A percentile compares a stretch with the other conserved stretches of the same genome.
Conservation (phyloP, 108 stramenopile genomes). For the Cyclotella sp. region DNA sequence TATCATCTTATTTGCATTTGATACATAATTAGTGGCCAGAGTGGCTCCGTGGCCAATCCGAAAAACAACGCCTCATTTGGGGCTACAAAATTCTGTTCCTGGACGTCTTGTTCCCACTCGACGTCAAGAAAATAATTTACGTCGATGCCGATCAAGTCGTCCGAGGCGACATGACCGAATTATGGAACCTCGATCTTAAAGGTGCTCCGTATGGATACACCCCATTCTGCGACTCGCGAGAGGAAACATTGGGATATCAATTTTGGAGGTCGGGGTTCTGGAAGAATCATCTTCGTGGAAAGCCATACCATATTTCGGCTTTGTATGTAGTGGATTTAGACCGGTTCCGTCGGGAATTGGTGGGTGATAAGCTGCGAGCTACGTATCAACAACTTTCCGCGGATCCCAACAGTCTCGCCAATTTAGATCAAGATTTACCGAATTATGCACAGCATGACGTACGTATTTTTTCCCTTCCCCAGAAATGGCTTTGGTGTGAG, state of each 20-base stretch:
- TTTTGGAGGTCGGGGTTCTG: conserved; percentile 91
- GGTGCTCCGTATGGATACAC: conserved; percentile 95
- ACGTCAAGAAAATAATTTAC: conserved; percentile 95
- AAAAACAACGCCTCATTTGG: conserved; percentile 99
- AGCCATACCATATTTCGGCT: conserved; percentile 98
- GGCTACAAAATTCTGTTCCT: conserved; percentile 99
- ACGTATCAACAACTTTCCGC: conserved; percentile 93
- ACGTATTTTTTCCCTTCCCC: conserved; percentile 92
- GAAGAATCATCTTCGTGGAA: conserved; percentile 89
- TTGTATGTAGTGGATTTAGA: conserved; percentile 98
- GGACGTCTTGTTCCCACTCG: conserved; percentile 98
- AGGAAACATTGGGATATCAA: conserved; percentile 92
- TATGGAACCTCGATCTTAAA: conserved; percentile 96
- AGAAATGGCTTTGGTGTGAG: conserved; percentile 99
- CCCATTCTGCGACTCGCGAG: conserved; percentile 94
- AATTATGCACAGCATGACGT: conserved; percentile 96
- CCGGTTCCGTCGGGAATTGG: conserved; percentile 82
- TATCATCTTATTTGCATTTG: background rate
- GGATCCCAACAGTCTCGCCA: conserved; percentile 96
- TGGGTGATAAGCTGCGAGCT: conserved; percentile 95
- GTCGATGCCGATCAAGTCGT: conserved; percentile 99
- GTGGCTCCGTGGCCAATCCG: conserved; percentile 96
- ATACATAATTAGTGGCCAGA: conserved; percentile 89
- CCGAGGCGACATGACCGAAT: conserved; percentile 94
- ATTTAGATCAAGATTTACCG: conserved; percentile 99